Percentiles rank a stretch among this genome's conserved stretches.
Conservation (phyloP, 164 flowering plant genomes). For the Nymphaea thermarum region DNA sequence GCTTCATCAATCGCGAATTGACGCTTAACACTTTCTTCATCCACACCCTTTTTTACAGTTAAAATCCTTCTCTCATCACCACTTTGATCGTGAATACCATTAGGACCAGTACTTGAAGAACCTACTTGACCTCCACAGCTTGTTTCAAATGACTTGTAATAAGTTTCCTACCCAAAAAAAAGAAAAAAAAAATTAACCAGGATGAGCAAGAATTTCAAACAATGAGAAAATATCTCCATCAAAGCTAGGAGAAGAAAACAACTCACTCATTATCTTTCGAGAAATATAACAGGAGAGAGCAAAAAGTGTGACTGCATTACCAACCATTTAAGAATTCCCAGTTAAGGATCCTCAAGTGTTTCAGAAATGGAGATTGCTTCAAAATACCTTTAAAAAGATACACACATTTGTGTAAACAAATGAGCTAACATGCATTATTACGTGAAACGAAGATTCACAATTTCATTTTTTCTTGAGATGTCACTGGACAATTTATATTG, state of each 20-base stretch:
- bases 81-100: conserved; percentile 6
- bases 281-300: neutral
- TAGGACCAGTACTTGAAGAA: conserved; percentile 10
- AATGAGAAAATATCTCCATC: neutral
- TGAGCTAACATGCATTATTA: no score
- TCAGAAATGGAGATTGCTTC: no score
- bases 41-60: conserved; percentile 7
- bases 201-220: neutral
- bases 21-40: conserved; percentile 5
- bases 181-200: neutral
- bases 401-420: no score
- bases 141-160: conserved; percentile 1
- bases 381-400: no score
- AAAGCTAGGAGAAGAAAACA: neutral
- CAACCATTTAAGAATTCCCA: no score
- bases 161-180: neutral
- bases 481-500: no score
- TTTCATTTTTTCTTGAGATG: no score
- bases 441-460: no score
- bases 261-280: neutral
- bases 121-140: conserved; percentile 2
- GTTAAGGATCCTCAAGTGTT: no score
- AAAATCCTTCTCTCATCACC: conserved; percentile 1
- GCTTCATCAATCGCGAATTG: conserved; percentile 19
- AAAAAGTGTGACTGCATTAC: no score